Evolutionary conservation across 83 land plant species (phyloP), one percentile per base, ranked within the genome.

Genomic region (Picea abies): DNA sequence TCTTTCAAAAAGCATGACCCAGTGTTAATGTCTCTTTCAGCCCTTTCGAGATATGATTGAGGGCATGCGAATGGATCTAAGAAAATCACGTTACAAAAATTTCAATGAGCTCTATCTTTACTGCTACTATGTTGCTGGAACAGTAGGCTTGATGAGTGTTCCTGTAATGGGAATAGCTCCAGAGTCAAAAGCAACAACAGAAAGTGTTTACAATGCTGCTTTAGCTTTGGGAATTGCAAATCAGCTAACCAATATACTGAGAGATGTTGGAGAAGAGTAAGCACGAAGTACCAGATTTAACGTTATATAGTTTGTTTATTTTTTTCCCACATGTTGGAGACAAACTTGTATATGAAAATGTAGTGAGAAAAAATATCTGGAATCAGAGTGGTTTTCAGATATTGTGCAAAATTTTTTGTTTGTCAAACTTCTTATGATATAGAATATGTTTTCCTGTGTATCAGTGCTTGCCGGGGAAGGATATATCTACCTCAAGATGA

Each of bases 251-350:
- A 90, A 90, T 83, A 90, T 90, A 62, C 78, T 90, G 47, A 81
- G 92, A 64, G 92, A 90, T 83, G 92, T 90, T 61, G 91, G 91
- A 78, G 92, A 90, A 84, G 92, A 88, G 91, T 90, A 84, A 86
- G 92, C 26, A 14, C 16, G 14, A 56, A 56, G 60, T 14, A 56
- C 60, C 16, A 0, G 16, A 56, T 56, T 14, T 56, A 56, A 14
- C 15, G 14, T 56, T 56, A 14, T 56, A 14, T 14, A 3, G 60
- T 56, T 56, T 56, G 16, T 14, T 56, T 56, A 56, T 3, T 56
- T 14, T 56, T 56, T 56, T 56, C 60, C 60, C 11, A 56, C 16
- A 14, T 56, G 16, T 56, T 14, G 60, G 60, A 56, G 60, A 56
- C 60, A 56, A 56, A 56, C 60, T 56, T 16, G 60, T 14, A 3